Evolutionary conservation across 495 filamentous ascomycete genomes (phyloP), one percentile per base, ranked within the genome.

Genomic region (Cladorrhinum samala): DNA sequence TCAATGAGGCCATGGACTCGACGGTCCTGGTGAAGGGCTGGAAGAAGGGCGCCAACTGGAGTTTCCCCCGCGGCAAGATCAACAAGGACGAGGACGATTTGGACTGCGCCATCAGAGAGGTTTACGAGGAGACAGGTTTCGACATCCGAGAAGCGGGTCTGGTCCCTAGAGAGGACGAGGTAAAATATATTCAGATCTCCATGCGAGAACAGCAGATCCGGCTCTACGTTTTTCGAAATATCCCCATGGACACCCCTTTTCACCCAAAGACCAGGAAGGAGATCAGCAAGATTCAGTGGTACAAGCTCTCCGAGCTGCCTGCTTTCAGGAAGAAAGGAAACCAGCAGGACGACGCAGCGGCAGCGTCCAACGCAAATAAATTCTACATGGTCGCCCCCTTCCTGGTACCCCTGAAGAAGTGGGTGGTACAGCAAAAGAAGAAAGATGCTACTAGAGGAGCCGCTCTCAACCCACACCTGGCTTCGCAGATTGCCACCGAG

Each of bases 341-440:
- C 66, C 83, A 62, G 68, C 77, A 58, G 42, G 67, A 70, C 17
- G 71, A 72, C 23, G 73, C 67, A 18, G 72, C 77, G 9, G 68
- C 78, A n/a, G 76, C 78, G 1, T 65, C 78, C 14, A 86, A 86
- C 60, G 80, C 86, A 17, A 88, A 88, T 60, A 96, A 89, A 62
- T 97, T 95, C 64, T 97, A 95, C 68, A 96, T 96, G 90, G 93
- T 98, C 16, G 90, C 89, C 2, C 91, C 93, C 0, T 97, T 98
- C 63, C 72, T 98, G 54, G 80, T 79, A 30, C 88, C 78, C 17
- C 69, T 98, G 41, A 91, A 91, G 66, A 89, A 88, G 64, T 98
- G 93, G 93, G 91, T 96, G 23, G 68, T 83, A 11, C 80, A 85
- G 63, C 89, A 93, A 74, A 87, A 78, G 74, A 89, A 82, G 68